A percentile compares a stretch with the other conserved stretches of the same genome.
Conservation (phyloP, 2,329 filamentous ascomycete genomes). For the Helotiales sp. region DNA sequence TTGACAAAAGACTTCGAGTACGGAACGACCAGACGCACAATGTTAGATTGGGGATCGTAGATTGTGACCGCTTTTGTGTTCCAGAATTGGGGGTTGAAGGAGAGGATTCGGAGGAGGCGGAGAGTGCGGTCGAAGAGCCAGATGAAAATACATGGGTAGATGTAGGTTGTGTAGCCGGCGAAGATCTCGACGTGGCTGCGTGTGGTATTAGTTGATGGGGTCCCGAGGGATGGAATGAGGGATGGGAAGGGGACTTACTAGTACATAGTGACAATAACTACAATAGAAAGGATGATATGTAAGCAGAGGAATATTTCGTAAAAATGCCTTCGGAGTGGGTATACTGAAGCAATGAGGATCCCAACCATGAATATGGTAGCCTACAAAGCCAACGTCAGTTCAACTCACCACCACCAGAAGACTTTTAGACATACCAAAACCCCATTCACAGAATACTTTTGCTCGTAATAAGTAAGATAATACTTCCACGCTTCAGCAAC, state of each 20-base stretch:
- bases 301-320: conserved; percentile 7
- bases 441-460: neutral
- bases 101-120: neutral
- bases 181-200: neutral
- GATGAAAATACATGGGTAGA: conserved; percentile 5
- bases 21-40: neutral
- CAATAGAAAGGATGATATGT: neutral
- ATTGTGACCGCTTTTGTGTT: neutral
- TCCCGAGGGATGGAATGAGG: neutral
- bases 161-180: neutral
- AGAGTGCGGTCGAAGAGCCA: neutral
- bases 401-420: neutral
- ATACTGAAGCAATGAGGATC: neutral
- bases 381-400: neutral
- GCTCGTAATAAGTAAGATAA: neutral
- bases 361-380: conserved; percentile 1
- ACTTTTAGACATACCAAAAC: neutral
- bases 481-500: neutral
- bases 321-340: neutral
- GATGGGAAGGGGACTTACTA: neutral
- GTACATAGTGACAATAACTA: conserved; percentile 3
- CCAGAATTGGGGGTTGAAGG: conserved; percentile 6
- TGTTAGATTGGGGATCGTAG: neutral
- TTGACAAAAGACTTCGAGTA: neutral
- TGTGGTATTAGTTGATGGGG: neutral